Evolutionary conservation across 2,329 filamentous ascomycete species (phyloP).

Genomic region (Penicillium olsonii): DNA sequence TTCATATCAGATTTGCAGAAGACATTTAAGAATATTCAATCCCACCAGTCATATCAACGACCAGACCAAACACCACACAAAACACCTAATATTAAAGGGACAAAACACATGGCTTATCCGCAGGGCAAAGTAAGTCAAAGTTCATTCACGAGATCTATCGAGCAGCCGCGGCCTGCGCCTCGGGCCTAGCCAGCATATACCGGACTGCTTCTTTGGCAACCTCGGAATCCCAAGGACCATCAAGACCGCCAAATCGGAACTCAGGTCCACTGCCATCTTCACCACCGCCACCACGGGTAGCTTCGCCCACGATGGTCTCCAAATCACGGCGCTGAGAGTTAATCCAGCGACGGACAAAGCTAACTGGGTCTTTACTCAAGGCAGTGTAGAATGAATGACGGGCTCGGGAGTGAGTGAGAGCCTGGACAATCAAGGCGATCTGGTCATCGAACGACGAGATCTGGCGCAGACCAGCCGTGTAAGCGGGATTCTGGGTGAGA

Average conservation of each 20-base stretch:
- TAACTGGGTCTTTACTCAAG: conserved; percentile 77
- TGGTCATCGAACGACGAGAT: conserved; percentile 81
- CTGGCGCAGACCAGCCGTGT: conserved; percentile 71
- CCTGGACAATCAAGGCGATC: conserved; percentile 78
- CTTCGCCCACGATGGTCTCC: conserved; percentile 83
- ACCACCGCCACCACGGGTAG: conserved; percentile 57
- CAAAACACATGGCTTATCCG: conserved; percentile 8
- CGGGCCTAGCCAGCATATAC: conserved; percentile 58
- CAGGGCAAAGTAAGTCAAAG: not conserved
- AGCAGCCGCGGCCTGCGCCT: conserved; percentile 37
- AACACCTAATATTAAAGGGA: conserved; percentile 26
- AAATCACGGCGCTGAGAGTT: conserved; percentile 88
- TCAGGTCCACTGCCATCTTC: conserved; percentile 55
- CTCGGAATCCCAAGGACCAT: conserved; percentile 64
- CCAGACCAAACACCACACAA: conserved; percentile 23
- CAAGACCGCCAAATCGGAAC: conserved; percentile 52
- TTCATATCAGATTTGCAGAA: conserved; percentile 4
- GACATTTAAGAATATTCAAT: conserved; percentile 17
- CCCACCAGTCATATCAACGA: conserved; percentile 20
- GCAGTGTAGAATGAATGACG: conserved; percentile 86
- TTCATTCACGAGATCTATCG: conserved; percentile 18
- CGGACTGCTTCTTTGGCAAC: conserved; percentile 64
- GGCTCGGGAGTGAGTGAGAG: conserved; percentile 79
- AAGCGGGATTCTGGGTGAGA: conserved; percentile 68
- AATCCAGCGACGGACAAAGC: conserved; percentile 84